Evolutionary conservation across 768 basidiomycete species (phyloP).

Genomic region (Clathrus columnatus): DNA sequence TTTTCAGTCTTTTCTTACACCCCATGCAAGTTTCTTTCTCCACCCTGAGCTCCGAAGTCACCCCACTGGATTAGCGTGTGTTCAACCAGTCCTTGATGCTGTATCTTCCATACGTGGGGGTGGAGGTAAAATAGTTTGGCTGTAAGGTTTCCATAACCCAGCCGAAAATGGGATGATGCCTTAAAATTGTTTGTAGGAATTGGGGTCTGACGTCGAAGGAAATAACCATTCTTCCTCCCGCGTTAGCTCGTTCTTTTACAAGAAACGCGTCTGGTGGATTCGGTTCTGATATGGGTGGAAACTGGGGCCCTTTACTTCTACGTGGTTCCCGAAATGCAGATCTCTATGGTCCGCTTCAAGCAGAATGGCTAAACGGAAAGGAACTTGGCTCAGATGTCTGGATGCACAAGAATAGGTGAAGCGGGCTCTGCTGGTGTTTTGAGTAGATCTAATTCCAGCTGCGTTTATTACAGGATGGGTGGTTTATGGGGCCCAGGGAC

Average conservation of each 20-base stretch:
- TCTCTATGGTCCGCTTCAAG: slow-evolving; percentile 56
- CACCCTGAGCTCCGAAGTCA: slow-evolving; percentile 51
- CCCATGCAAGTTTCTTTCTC: slow-evolving; percentile 46
- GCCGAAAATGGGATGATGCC: background rate
- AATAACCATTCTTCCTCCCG: slow-evolving; percentile 50
- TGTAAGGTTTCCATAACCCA: slow-evolving; percentile 27
- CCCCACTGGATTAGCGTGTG: slow-evolving; percentile 47
- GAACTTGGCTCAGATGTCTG: slow-evolving; percentile 54
- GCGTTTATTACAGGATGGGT: slow-evolving; percentile 39
- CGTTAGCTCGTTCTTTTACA: slow-evolving; percentile 46
- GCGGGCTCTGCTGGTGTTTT: background rate
- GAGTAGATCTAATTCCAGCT: background rate
- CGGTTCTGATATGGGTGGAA: slow-evolving; percentile 43
- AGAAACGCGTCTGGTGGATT: slow-evolving; percentile 40
- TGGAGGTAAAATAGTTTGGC: slow-evolving; percentile 55
- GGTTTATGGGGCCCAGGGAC: slow-evolving; percentile 58
- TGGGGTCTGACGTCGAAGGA: slow-evolving; percentile 67
- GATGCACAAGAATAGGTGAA: slow-evolving; percentile 63
- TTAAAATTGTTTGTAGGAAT: slow-evolving; percentile 32
- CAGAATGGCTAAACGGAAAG: slow-evolving; percentile 42
- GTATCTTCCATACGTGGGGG: slow-evolving; percentile 40
- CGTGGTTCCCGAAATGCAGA: slow-evolving; percentile 48
- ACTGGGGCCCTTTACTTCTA: slow-evolving; percentile 52
- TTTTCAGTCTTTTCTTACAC: slow-evolving; percentile 5
- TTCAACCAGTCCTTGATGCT: slow-evolving; percentile 42